Base-by-base conservation (phyloP, 371 early-diverging fungal genomes). In the Lichtheimia hyalospora region DNA sequence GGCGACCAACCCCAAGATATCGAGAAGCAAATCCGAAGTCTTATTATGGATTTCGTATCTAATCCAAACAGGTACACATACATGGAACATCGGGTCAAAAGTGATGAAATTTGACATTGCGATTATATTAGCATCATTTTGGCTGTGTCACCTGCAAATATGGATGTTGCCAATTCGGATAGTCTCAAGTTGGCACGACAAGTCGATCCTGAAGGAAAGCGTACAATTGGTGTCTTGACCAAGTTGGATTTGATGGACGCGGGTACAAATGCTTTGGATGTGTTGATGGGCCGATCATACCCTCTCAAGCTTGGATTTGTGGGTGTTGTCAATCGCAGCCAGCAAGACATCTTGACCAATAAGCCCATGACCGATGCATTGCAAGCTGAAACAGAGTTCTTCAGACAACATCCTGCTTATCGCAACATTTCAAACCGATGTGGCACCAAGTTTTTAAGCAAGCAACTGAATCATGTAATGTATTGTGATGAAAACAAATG, bases 241-340 rank as follows among this genome's bases (percentile, higher is more conserved):
- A 96, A 96, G 73, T 75, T 96, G 51, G 97, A 96, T 78, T 70
- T 96, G 60, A 95, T 96, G 96, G 97, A 96, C 71, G 86, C 86
- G 34, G 96, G 95, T 34, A 94, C 95, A 24, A 90, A 94, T 74
- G 91, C 94, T 25, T 69, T 93, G 52, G 92, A 95, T 61, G 85
- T 94, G 16, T 81, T 96, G 46, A 85, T 90, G 27, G 93, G 93
- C 20, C 84, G 89, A 49, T 83, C 88, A 0, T 88, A 89, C 41
- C 91, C 89, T 12, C 71, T 95, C 42, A 91, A 89, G 49, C 77
- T 96, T 23, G 97, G 97, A 10, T 96, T 91, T 74, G 86, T 95
- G 60, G 94, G 93, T 51, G 88, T 94, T 3, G 89, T 96, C 25
- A 94, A 93, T 71, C 85, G 96, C 60, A 89, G 91, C 69, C 94